Base-by-base conservation (phyloP, 2,329 filamentous ascomycete genomes). In the Xylaria multiplex region DNA sequence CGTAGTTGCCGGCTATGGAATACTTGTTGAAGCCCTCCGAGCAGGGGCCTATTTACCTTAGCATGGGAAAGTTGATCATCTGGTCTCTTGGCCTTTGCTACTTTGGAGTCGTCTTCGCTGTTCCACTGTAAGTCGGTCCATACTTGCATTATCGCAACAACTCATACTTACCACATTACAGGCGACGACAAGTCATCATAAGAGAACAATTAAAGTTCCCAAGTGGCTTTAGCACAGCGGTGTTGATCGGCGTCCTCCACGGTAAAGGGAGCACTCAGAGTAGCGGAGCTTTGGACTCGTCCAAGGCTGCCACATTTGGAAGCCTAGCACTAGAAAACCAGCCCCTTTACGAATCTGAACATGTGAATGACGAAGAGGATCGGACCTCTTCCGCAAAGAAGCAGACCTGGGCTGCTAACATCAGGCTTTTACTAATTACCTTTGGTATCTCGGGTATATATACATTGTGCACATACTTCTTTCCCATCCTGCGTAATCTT, bases 71-170 rank as follows among this genome's bases (percentile, higher is more conserved):
- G 77, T 81, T 97, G 69, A 89, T 97, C 6, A 78, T 97, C 7
- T 99, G 96, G 96, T 92, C 93, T 30, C 78, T 99, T 60, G 96
- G 96, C 0, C 87, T 99, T 16, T 97, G 94, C 77, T 95, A 98
- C 75, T 99, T 99, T 76, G 96, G 96, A 0, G 96, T 98, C 1
- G 90, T 98, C 1, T 98, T 99, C 81, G 96, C 94, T 0, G 95
- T 99, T 14, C 96, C 96, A 0, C 77, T 98, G 84, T 85, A 77
- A 79, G 81, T 71, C 16, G 62, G 30, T 59, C 9, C 9, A 27
- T 48, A 27, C 7, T 5, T 8, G 19, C 14, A 40, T 24, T 52
- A 46, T 45, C 7, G 14, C 19, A 24, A 60, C n/a, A 50, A 5
- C 8, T 13, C 16, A 40, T 52, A 16, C 59, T 69, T 27, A 69